These are phyloP conservation scores for Pythium utonaiense DNA, from an alignment of 352 stramenopile species.

Conservation along the genomic window DNA sequence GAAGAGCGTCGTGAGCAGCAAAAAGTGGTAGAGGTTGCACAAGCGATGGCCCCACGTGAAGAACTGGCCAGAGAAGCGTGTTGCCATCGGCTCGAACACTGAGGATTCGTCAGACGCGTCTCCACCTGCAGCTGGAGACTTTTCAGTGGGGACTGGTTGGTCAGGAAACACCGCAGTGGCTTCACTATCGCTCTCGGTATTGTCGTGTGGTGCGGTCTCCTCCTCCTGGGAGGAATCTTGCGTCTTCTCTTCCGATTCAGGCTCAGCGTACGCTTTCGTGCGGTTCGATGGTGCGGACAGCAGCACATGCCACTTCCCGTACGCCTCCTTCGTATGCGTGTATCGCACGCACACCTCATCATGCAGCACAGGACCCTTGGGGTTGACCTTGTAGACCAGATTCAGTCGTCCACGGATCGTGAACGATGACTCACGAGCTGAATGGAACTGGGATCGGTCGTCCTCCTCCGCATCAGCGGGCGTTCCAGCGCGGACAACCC, in stretches of 20 bases:
- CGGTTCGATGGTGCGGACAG: not conserved
- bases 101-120: not conserved
- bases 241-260: conserved; percentile 22
- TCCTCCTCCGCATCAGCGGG: conserved; percentile 6
- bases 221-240: conserved; percentile 18
- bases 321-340: conserved; percentile 6
- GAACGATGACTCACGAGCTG: conserved; percentile 10
- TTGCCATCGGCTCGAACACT: conserved; percentile 22
- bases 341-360: conserved; percentile 7
- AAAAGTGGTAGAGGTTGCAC: conserved; percentile 68
- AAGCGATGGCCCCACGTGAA: conserved; percentile 58
- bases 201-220: conserved; percentile 6
- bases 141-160: not conserved
- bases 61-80: conserved; percentile 29
- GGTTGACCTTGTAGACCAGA: conserved; percentile 6
- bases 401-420: conserved; percentile 14
- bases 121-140: too few species aligned
- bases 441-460: not conserved
- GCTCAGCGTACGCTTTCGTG: conserved; percentile 4
- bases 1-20: conserved; percentile 62
- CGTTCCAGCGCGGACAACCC: conserved; percentile 29
- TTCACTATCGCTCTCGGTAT: not conserved
- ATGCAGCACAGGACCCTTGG: conserved; percentile 2
- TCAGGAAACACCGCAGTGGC: not conserved
- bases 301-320: conserved; percentile 20